Conservation (phyloP, 2,329 filamentous ascomycete species). For the Passalora sequoiae region DNA sequence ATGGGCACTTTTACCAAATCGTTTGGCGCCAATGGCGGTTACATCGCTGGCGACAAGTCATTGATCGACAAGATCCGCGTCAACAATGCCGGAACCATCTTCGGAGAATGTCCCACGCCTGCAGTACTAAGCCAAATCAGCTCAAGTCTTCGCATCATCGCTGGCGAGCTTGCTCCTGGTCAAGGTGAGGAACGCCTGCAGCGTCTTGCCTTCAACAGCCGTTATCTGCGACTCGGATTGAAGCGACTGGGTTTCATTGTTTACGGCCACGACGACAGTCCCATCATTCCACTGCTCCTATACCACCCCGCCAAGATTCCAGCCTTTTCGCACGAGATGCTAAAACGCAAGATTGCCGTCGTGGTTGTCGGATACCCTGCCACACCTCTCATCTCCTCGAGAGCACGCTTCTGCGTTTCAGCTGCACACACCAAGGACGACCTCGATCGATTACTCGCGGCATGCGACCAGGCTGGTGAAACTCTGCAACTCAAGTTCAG, state of each 20-base stretch:
- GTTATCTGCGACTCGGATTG: constrained; percentile 92
- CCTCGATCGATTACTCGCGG: constrained; percentile 78
- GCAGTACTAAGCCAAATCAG: constrained; percentile 88
- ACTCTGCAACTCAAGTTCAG: constrained; percentile 93
- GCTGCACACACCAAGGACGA: constrained; percentile 98
- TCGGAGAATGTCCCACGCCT: constrained; percentile 81
- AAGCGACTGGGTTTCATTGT: constrained; percentile 97
- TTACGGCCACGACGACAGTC: constrained; percentile 95
- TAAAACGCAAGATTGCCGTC: constrained; percentile 93
- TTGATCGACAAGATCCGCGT: constrained; percentile 88
- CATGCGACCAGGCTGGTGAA: constrained; percentile 89
- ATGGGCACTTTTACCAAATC: constrained; percentile 99
- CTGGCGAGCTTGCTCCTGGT: constrained; percentile 77
- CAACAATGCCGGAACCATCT: constrained; percentile 79
- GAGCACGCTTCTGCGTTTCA: constrained; percentile 92
- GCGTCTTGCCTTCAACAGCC: constrained; percentile 94
- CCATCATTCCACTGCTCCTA: constrained; percentile 88
- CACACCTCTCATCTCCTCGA: constrained; percentile 88
- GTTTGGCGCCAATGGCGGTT: constrained; percentile 95
- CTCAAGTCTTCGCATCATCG: constrained; percentile 79
- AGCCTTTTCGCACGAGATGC: constrained; percentile 97
- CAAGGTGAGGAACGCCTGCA: constrained; percentile 95
- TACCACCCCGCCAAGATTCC: constrained; percentile 99
- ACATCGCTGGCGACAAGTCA: constrained; percentile 80
- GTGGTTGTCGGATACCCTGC: constrained; percentile 97